phyloP scores from a whole-genome alignment of 2,329 filamentous ascomycete species.

The Aspergillus cejpii region DNA sequence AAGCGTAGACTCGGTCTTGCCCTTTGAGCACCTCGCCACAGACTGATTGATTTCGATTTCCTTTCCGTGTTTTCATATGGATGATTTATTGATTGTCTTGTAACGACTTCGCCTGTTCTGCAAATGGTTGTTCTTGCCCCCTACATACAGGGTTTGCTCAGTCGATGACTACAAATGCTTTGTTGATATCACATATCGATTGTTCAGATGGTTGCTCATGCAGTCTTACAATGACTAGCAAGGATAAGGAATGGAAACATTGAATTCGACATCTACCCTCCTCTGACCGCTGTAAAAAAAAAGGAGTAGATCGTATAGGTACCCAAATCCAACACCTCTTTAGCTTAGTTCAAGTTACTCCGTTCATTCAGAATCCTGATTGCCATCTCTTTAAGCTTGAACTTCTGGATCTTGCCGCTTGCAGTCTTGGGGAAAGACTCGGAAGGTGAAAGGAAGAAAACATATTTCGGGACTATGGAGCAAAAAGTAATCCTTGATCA shows the following conservation, averaged over 20 bases:
- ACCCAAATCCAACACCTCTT: too few relatives aligned
- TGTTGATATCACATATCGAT: too few relatives aligned
- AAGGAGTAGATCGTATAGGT: too few relatives aligned
- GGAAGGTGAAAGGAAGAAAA: slow-evolving; percentile 63
- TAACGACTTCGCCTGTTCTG: background rate
- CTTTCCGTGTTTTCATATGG: background rate
- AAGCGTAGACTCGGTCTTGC: slow-evolving; percentile 22
- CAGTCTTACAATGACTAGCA: too few relatives aligned
- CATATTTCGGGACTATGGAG: slow-evolving; percentile 71
- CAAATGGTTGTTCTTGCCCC: background rate
- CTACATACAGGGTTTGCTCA: background rate
- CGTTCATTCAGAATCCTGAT: slow-evolving; percentile 41
- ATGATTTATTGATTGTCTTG: background rate
- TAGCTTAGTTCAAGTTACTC: background rate
- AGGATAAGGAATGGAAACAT: slow-evolving; percentile 3
- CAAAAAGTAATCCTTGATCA: background rate
- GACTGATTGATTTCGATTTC: slow-evolving; percentile 13
- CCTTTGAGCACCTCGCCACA: slow-evolving; percentile 9
- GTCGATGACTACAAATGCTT: too few relatives aligned
- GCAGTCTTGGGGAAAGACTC: slow-evolving; percentile 87
- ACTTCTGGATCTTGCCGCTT: slow-evolving; percentile 96
- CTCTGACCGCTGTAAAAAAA: too few relatives aligned
- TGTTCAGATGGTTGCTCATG: too few relatives aligned
- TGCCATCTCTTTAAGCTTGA: slow-evolving; percentile 67
- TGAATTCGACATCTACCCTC: background rate